Evolutionary conservation across 2,329 filamentous ascomycete genomes (phyloP).

Genomic region (Ophiostoma perfectum): DNA sequence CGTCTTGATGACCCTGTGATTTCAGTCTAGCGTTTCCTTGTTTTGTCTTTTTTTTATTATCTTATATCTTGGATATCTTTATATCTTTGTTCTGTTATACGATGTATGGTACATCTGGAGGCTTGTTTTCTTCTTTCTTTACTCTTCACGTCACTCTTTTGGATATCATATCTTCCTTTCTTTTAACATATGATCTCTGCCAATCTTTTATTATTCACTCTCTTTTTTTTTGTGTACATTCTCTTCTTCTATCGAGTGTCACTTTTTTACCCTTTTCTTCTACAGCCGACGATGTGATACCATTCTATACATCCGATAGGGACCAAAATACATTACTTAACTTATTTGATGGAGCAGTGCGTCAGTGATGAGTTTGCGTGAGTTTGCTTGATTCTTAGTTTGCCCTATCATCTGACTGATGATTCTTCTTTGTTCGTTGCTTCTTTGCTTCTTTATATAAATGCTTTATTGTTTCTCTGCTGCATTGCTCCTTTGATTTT

Average conservation of each 20-base stretch:
- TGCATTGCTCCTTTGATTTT: no score
- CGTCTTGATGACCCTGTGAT: conserved; percentile 12
- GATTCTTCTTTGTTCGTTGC: no score
- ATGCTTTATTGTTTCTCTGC: no score
- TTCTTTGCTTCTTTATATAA: no score
- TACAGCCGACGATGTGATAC: conserved; percentile 11
- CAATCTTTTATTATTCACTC: neutral
- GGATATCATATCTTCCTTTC: conserved; percentile 12
- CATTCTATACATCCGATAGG: conserved; percentile 2
- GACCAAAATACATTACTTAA: neutral
- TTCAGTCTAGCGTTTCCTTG: conserved; percentile 4
- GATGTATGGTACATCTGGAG: neutral
- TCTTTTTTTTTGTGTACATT: conserved; percentile 10
- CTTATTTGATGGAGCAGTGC: no score
- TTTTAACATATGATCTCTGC: conserved; percentile 11
- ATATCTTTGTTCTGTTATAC: neutral
- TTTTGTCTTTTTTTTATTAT: neutral
- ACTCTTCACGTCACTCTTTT: conserved; percentile 14
- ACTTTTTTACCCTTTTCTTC: conserved; percentile 1
- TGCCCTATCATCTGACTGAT: no score
- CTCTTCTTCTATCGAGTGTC: conserved; percentile 8
- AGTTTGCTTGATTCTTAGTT: no score
- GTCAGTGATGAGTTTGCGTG: no score
- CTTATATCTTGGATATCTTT: neutral
- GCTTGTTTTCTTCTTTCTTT: neutral